These are phyloP conservation scores for Zalaria sp. DNA, from an alignment of 2,329 filamentous ascomycete species.

Conservation along the genomic window DNA sequence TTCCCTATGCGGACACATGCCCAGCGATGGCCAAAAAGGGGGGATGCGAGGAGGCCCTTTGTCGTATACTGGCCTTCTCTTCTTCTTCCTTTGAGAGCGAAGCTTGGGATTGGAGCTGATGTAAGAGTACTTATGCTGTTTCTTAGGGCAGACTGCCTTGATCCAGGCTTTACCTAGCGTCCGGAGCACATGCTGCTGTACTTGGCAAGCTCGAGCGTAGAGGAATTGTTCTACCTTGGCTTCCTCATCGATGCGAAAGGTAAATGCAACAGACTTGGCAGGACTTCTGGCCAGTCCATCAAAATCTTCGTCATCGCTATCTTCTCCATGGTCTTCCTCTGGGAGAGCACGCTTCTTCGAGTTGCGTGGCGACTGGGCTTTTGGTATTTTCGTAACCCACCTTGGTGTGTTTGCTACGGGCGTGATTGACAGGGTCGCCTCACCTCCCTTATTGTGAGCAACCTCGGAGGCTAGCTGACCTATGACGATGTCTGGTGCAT, in stretches of 20 bases:
- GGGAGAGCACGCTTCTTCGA: not conserved
- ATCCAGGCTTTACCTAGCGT: constrained; percentile 63
- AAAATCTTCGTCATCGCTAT: not conserved
- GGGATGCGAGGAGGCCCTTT: constrained; percentile 10
- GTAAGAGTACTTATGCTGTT: constrained; percentile 62
- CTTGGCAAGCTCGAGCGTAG: constrained; percentile 45
- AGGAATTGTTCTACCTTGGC: constrained; percentile 40
- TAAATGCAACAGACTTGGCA: not conserved
- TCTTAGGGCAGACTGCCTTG: constrained; percentile 61
- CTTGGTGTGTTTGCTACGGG: too few species aligned
- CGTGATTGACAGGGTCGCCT: not conserved
- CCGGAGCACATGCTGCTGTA: constrained; percentile 60
- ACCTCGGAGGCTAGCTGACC: not conserved
- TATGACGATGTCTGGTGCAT: not conserved
- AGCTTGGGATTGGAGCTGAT: constrained; percentile 32
- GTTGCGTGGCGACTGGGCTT: not conserved
- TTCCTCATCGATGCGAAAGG: constrained; percentile 8
- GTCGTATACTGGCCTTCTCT: constrained; percentile 36
- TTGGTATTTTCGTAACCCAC: too few species aligned
- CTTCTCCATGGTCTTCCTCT: constrained; percentile 1
- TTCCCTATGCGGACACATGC: constrained; percentile 50
- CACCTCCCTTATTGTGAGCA: not conserved
- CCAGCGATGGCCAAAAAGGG: constrained; percentile 19
- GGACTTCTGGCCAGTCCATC: not conserved
- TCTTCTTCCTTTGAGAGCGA: constrained; percentile 35